Base-by-base conservation (phyloP, 2,329 filamentous ascomycete genomes). In the Pseudogymnoascus sp. region DNA sequence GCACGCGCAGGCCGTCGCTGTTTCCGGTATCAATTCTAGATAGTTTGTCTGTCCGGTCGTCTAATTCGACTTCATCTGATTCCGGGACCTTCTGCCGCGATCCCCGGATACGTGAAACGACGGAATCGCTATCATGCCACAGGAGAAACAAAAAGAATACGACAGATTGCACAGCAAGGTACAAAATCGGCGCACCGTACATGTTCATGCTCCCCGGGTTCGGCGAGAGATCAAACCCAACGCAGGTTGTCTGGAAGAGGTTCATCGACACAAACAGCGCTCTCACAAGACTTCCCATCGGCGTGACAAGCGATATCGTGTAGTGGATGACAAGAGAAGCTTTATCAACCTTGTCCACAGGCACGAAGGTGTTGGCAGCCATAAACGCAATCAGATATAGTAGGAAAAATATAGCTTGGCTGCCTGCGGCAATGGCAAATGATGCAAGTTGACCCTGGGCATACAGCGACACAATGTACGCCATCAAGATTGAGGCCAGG, bases 151-250 rank as follows among this genome's bases (percentile, higher is more conserved):
- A 78, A 68, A 96, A 92, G 1, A 95, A 79, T 15, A 90, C 65
- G 23, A 90, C 73, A 0, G 85, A 84, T 72, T 97, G 93, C 0
- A 92, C 59, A 60, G 91, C 82, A 1, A 96, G 82, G 73, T 96
- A 96, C 0, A 95, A 75, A 36, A 96, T 93, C 0, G 91, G 91
- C 0, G 90, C 90, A 31, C 93, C 93, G 69, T 92, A 97, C 28
- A 88, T 83, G 0, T 82, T 80, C 33, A 96, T 84, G 3, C 82
- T 84, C 6, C 85, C 88, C 0, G 92, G 90, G 67, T 90, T 87
- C 0, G 80, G 78, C 1, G 87, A 84, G 19, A 92, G 76, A n/a
- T 79, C 65, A 19, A 83, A 78, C 26, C 82, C 86, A 33, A 84
- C 81, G 72, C 93, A 97, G 1, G 91, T 82, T 0, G 90, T 82